Conservation (phyloP, 805 yeast species). For the Candida vaughaniae region DNA sequence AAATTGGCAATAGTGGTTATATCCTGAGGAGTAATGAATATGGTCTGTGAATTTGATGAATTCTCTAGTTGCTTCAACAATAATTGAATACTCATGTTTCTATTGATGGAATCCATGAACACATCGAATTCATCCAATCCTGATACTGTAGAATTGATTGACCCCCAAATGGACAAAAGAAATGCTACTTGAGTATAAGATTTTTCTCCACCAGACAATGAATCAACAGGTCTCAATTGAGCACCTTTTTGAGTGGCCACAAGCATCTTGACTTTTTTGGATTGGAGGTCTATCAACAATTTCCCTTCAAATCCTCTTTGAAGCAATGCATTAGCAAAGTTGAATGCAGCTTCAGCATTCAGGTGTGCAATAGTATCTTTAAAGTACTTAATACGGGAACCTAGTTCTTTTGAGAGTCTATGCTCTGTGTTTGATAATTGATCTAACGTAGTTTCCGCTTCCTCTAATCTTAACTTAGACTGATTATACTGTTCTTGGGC, state of each 20-base stretch:
- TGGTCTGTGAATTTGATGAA: conserved; percentile 73
- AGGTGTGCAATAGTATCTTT: conserved; percentile 31
- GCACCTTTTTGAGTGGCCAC: conserved; percentile 63
- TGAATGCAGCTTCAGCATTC: conserved; percentile 30
- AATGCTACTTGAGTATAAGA: conserved; percentile 90
- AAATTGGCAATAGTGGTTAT: conserved; percentile 68
- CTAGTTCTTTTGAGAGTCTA: conserved; percentile 28
- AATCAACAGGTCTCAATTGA: conserved; percentile 66
- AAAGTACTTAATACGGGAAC: conserved; percentile 30
- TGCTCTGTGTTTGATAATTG: conserved; percentile 29
- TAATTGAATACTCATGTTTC: conserved; percentile 73
- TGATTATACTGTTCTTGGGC: conserved; percentile 48
- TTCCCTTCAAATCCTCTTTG: conserved; percentile 74
- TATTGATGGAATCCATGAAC: conserved; percentile 91
- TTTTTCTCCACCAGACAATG: conserved; percentile 95
- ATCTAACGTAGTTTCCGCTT: conserved; percentile 40
- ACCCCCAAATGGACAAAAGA: conserved; percentile 85
- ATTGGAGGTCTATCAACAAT: conserved; percentile 59
- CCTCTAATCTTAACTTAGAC: conserved; percentile 42
- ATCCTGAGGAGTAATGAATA: conserved; percentile 93
- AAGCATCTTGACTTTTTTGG: conserved; percentile 51
- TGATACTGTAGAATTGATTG: conserved; percentile 82
- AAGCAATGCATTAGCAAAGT: conserved; percentile 58
- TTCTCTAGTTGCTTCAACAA: conserved; percentile 66
- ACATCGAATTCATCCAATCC: conserved; percentile 98